Conservation (phyloP, 305 asterid genomes). For the Fraxinus dipetala region DNA sequence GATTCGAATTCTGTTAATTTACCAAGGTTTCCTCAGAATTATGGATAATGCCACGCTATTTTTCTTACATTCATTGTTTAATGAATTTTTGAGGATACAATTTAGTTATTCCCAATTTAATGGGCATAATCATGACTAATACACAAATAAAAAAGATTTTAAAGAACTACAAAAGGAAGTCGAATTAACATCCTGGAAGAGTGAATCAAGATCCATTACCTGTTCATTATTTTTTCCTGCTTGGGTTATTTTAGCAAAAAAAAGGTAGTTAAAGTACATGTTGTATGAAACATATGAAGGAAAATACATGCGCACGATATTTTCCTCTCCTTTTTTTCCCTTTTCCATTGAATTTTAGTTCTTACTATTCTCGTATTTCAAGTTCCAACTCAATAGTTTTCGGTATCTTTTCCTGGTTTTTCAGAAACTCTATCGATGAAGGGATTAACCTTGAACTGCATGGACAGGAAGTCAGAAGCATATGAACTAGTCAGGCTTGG, state of each 20-base stretch:
- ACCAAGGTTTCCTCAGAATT: not conserved
- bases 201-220: not conserved
- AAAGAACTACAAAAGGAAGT: not conserved
- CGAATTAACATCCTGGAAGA: not conserved
- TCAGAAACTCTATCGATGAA: slow-evolving; percentile 97
- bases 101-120: not conserved
- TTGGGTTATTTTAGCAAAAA: not conserved
- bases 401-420: slow-evolving; percentile 34
- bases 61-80: not conserved
- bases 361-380: not conserved
- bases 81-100: not conserved
- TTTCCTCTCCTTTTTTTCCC: not conserved
- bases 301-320: not conserved
- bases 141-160: not conserved
- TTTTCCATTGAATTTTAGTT: not conserved
- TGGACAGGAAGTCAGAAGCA: slow-evolving; percentile 98
- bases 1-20: not conserved
- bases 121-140: not conserved
- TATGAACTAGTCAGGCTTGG: slow-evolving; percentile 96
- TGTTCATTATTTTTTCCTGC: not conserved
- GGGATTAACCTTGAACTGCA: slow-evolving; percentile 92
- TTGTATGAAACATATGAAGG: not conserved
- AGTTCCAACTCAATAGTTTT: slow-evolving; percentile 8
- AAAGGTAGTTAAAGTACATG: not conserved
- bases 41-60: not conserved